Evolutionary conservation across 1,284 basidiomycete genomes (phyloP).

Genomic region (Tremellales sp.): DNA sequence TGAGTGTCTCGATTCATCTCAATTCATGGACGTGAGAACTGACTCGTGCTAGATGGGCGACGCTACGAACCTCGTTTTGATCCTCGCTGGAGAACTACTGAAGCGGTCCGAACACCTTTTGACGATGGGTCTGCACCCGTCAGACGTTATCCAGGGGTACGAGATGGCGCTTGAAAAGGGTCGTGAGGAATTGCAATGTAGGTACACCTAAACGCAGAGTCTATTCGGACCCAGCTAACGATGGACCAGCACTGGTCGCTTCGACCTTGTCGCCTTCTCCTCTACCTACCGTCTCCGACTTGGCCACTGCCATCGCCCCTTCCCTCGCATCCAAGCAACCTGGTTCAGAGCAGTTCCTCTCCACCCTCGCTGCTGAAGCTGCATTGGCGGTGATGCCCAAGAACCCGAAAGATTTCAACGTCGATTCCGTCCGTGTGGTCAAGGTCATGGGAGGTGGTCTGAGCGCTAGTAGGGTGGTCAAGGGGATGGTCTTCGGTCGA

Average conservation of each 20-base stretch:
- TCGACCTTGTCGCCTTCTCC: conserved; percentile 52
- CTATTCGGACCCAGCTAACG: background rate
- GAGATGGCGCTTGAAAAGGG: conserved; percentile 88
- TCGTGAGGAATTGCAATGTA: conserved; percentile 83
- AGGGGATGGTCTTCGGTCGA: conserved; percentile 97
- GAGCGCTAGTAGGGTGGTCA: conserved; percentile 76
- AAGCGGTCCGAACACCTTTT: conserved; percentile 91
- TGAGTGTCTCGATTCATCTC: conserved; percentile 44
- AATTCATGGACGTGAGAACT: conserved; percentile 1
- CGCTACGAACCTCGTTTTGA: conserved; percentile 91
- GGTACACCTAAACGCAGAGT: conserved; percentile 41
- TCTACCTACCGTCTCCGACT: conserved; percentile 71
- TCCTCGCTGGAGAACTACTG: conserved; percentile 90
- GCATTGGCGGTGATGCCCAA: conserved; percentile 83
- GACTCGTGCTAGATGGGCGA: conserved; percentile 73
- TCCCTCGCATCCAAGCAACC: conserved; percentile 97
- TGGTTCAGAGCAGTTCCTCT: conserved; percentile 79
- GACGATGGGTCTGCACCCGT: conserved; percentile 94
- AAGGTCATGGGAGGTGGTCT: conserved; percentile 96
- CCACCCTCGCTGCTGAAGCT: conserved; percentile 86
- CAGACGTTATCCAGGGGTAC: conserved; percentile 90
- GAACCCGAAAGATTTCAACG: conserved; percentile 87
- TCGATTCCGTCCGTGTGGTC: conserved; percentile 96
- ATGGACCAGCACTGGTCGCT: conserved; percentile 29
- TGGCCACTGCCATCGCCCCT: conserved; percentile 78